Conservation (phyloP, 2,329 filamentous ascomycete genomes). For the Ceratocystis variospora region DNA sequence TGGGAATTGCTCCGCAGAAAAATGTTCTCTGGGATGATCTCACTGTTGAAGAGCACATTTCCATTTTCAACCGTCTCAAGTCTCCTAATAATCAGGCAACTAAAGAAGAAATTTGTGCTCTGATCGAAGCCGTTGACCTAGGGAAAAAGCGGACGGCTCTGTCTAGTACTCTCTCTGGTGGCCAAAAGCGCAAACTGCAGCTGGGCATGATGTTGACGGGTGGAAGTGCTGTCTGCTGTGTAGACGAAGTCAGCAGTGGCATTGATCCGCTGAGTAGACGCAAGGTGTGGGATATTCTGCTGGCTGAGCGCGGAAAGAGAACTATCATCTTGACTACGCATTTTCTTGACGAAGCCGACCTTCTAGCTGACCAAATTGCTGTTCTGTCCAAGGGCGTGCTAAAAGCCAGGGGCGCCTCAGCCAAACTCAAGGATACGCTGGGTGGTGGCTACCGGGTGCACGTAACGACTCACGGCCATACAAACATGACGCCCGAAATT, state of each 20-base stretch:
- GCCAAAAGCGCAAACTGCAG: constrained; percentile 85
- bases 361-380: constrained; percentile 77
- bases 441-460: constrained; percentile 78
- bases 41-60: constrained; percentile 72
- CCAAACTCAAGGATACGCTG: constrained; percentile 67
- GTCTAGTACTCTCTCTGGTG: constrained; percentile 70
- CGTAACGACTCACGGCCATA: constrained; percentile 35
- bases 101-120: constrained; percentile 43
- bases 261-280: constrained; percentile 73
- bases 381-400: constrained; percentile 75
- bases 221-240: constrained; percentile 72
- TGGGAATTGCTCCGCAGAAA: constrained; percentile 83
- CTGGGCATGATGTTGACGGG: constrained; percentile 92
- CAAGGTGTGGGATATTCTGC: constrained; percentile 88
- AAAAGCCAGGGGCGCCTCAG: constrained; percentile 70
- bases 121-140: constrained; percentile 62
- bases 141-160: constrained; percentile 56
- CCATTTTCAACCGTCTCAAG: constrained; percentile 74
- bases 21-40: constrained; percentile 88
- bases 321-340: constrained; percentile 86
- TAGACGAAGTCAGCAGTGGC: constrained; percentile 83
- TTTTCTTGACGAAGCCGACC: constrained; percentile 84
- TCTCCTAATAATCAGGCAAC: constrained; percentile 42
- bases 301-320: constrained; percentile 66
- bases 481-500: constrained; percentile 33